Base-by-base conservation (phyloP, 1,284 basidiomycete genomes). In the Marasmius sp. region DNA sequence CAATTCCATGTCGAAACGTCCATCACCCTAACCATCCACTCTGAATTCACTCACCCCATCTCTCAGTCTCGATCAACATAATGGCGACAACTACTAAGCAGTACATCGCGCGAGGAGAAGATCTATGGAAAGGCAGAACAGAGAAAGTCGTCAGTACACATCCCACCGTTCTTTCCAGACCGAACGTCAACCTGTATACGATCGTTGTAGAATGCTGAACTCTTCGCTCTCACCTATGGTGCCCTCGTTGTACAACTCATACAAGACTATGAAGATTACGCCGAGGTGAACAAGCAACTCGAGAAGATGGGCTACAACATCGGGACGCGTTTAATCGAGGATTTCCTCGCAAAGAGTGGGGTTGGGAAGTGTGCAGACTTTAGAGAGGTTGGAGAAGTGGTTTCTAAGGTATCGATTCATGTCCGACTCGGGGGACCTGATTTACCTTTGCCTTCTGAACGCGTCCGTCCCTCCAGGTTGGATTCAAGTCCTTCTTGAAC, bases 231-330 rank as follows among this genome's bases (percentile, higher is more conserved):
- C 64, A 99, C 97, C 27, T 99, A 99, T 70, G 97, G 97, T 57
- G 95, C 96, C 16, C 85, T 99, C 53, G 97, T 99, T 55, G 95
- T 98, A 41, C 97, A 99, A 79, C 86, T 99, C 64, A 95, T 99
- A 69, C 97, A 98, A 74, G 97, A 99, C 77, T 99, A 98, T 72
- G 97, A 99, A 73, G 96, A 99, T 79, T 99, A 98, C 70, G 82
- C 82, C 14, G 94, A 97, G 74, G 91, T 93, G 65, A 93, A 93
- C 74, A 91, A 89, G 70, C 90, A 93, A 70, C 85, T 93, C 3
- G 91, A 93, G 67, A 88, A 88, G 72, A 98, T 98, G 97, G 97
- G 97, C 3, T 98, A 98, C 77, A 98, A 97, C 75, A 99, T 99
- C 66, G 97, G 97, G 38, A 97, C 91, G 34, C 83, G 97, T 48